Percentiles rank a stretch among this genome's conserved stretches.
Evolutionary conservation across 2,329 filamentous ascomycete species (phyloP).

Genomic region (Colletotrichum eleusines): DNA sequence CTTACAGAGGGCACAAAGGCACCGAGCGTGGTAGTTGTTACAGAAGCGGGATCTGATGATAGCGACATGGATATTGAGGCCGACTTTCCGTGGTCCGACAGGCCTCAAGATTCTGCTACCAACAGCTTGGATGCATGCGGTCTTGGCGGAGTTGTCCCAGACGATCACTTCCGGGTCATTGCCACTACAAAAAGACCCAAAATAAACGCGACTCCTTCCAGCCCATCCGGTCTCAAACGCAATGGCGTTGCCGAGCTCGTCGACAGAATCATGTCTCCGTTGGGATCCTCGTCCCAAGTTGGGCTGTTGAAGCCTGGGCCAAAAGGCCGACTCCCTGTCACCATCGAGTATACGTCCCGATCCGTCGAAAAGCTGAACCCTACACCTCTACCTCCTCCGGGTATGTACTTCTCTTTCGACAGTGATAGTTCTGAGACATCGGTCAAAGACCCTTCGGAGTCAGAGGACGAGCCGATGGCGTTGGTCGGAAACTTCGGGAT

Average conservation of each 20-base stretch:
- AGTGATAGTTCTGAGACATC: conserved; percentile 51
- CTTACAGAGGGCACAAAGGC: conserved; percentile 56
- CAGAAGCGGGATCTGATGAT: conserved; percentile 49
- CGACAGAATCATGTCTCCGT: conserved; percentile 56
- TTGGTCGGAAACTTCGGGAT: conserved; percentile 47
- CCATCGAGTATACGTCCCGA: conserved; percentile 61
- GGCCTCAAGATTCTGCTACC: conserved; percentile 54
- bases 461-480: conserved; percentile 47
- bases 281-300: conserved; percentile 53
- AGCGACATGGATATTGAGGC: conserved; percentile 54
- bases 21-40: background rate
- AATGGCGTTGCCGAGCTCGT: conserved; percentile 57
- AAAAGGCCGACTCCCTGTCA: conserved; percentile 44
- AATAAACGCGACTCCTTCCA: conserved; percentile 36
- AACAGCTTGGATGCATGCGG: conserved; percentile 67
- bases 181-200: conserved; percentile 64
- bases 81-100: conserved; percentile 61
- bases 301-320: conserved; percentile 18
- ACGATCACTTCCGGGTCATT: conserved; percentile 72
- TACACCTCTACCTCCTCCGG: conserved; percentile 63
- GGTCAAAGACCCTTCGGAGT: conserved; percentile 47
- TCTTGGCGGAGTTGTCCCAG: conserved; percentile 68
- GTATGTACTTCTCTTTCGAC: conserved; percentile 64
- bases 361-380: conserved; percentile 60
- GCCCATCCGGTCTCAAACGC: conserved; percentile 13